Conservation (phyloP, 495 filamentous ascomycete genomes). For the Penicillium ochrochloron region DNA sequence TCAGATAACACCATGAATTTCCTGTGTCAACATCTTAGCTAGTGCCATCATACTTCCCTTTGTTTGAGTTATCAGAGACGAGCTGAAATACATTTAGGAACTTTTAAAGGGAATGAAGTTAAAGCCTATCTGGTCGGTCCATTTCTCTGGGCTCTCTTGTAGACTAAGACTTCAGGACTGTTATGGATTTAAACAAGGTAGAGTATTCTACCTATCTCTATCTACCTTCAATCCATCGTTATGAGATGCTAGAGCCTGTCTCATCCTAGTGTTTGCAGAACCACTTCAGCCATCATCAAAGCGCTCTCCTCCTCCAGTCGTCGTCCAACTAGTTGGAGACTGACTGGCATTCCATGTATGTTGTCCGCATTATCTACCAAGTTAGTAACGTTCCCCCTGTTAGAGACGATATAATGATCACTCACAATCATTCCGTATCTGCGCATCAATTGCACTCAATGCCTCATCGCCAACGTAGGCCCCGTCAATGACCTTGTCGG, state of each 20-base stretch:
- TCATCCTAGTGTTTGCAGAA: constrained; percentile 11
- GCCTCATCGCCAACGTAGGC: neutral
- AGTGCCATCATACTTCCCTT: neutral
- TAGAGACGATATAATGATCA: neutral
- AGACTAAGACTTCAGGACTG: too few relatives aligned
- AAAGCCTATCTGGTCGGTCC: too few relatives aligned
- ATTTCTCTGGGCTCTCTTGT: too few relatives aligned
- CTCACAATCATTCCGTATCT: constrained; percentile 6
- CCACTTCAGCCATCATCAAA: constrained; percentile 23
- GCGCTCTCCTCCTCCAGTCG: constrained; percentile 54
- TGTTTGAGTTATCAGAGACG: neutral
- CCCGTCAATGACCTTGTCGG: neutral
- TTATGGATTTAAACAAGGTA: too few relatives aligned
- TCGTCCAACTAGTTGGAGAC: constrained; percentile 49
- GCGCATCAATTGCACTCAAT: constrained; percentile 2
- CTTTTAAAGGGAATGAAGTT: too few relatives aligned
- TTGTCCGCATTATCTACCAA: neutral
- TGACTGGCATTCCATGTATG: constrained; percentile 40
- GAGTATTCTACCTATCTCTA: neutral
- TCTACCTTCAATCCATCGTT: neutral
- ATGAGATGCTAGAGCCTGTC: too few relatives aligned
- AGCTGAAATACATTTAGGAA: too few relatives aligned
- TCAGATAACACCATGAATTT: too few relatives aligned
- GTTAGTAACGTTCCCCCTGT: neutral
- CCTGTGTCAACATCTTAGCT: neutral